phyloP scores from a whole-genome alignment of 2,329 filamentous ascomycete genomes.

The Beauveria sp. region DNA sequence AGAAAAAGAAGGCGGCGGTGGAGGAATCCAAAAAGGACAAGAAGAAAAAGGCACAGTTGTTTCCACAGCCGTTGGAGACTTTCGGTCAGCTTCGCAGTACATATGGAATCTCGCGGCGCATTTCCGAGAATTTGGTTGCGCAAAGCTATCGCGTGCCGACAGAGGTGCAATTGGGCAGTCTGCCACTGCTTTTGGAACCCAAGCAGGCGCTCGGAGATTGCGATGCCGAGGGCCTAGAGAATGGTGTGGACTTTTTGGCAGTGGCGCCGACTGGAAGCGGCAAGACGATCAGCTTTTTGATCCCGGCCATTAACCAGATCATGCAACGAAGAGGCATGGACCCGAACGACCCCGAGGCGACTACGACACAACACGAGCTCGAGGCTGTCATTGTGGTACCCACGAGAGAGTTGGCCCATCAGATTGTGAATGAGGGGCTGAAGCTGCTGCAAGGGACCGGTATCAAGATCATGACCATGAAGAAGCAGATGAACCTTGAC shows the following conservation, averaged over 20 bases:
- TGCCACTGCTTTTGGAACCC: conserved; percentile 67
- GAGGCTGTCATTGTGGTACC: conserved; percentile 68
- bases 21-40: conserved; percentile 41
- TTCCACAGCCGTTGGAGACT: conserved; percentile 68
- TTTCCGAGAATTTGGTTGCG: conserved; percentile 71
- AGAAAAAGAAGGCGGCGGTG: conserved; percentile 36
- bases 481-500: conserved; percentile 70
- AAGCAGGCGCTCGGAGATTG: conserved; percentile 38
- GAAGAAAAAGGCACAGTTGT: conserved; percentile 57
- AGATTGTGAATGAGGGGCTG: conserved; percentile 77
- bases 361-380: conserved; percentile 36
- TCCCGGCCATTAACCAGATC: conserved; percentile 75
- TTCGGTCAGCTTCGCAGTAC: conserved; percentile 65
- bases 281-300: conserved; percentile 88
- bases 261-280: conserved; percentile 94
- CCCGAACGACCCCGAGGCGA: conserved; percentile 28
- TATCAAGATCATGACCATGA: conserved; percentile 72
- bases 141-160: conserved; percentile 86
- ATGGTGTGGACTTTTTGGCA: conserved; percentile 66
- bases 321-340: conserved; percentile 47
- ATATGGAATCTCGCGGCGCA: conserved; percentile 65
- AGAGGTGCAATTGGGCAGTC: conserved; percentile 81
- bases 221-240: conserved; percentile 22
- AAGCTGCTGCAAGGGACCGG: conserved; percentile 73
- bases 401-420: conserved; percentile 69